Percentiles rank a stretch among this genome's conserved stretches.
Evolutionary conservation across 306 rosid species (phyloP).

Genomic region (Lathyrus oleraceus): DNA sequence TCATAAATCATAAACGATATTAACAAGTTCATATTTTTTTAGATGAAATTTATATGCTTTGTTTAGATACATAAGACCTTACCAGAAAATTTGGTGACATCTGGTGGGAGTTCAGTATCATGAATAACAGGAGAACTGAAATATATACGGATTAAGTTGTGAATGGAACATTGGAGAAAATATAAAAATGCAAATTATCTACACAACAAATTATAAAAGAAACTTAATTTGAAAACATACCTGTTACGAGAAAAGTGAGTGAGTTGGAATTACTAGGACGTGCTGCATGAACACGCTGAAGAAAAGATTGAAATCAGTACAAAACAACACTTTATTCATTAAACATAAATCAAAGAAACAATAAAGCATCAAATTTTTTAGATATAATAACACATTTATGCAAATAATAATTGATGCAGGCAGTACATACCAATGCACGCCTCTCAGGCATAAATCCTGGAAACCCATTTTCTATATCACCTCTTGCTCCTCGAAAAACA

Average conservation of each 20-base stretch:
- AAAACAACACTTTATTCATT: constrained; percentile 3
- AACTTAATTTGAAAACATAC: constrained; percentile 38
- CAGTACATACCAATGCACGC: constrained; percentile 66
- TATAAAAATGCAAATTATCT: not conserved
- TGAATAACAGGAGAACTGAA: constrained; percentile 81
- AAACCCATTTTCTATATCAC: constrained; percentile 78
- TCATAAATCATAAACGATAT: constrained; percentile 10
- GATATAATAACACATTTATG: not conserved
- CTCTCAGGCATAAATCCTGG: constrained; percentile 79
- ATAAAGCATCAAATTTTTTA: constrained; percentile 2
- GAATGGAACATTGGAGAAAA: constrained; percentile 17
- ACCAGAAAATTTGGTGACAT: constrained; percentile 97
- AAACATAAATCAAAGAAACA: not conserved
- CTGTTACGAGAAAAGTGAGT: constrained; percentile 93
- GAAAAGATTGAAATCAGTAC: constrained; percentile 7
- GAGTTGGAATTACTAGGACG: constrained; percentile 86
- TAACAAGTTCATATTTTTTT: constrained; percentile 10
- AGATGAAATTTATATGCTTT: constrained; percentile 4
- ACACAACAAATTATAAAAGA: constrained; percentile 11
- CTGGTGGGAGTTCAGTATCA: constrained; percentile 47
- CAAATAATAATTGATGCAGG: not conserved
- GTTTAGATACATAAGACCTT: constrained; percentile 33
- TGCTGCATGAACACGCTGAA: constrained; percentile 63
- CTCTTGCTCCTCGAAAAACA: constrained; percentile 86
- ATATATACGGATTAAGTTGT: constrained; percentile 20